These are phyloP conservation scores for Fermentozyma sake DNA, from an alignment of 1,139 yeast species.

Conservation along the genomic window DNA sequence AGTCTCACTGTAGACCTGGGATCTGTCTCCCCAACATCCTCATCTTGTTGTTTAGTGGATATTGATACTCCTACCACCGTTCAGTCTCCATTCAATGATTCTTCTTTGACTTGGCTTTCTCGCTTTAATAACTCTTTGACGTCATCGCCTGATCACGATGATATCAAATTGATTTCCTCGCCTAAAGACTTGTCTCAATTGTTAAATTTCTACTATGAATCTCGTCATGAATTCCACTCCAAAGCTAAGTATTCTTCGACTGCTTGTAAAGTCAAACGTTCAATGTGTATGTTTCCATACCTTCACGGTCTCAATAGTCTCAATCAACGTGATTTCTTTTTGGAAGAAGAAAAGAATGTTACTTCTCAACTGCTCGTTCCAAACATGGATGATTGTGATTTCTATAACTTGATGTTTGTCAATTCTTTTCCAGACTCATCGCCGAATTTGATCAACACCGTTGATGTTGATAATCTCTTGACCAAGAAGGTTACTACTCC, in stretches of 20 bases:
- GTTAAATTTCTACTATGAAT: constrained; percentile 24
- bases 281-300: constrained; percentile 28
- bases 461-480: constrained; percentile 18
- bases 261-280: not conserved
- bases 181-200: constrained; percentile 16
- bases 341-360: constrained; percentile 6
- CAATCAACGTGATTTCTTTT: constrained; percentile 26
- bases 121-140: constrained; percentile 10
- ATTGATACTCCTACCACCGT: not conserved
- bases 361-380: constrained; percentile 4
- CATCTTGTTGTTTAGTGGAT: constrained; percentile 1
- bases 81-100: constrained; percentile 1
- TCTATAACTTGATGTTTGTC: constrained; percentile 18
- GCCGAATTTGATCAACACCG: constrained; percentile 18
- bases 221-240: constrained; percentile 3
- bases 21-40: constrained; percentile 2
- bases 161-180: constrained; percentile 11
- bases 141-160: constrained; percentile 7
- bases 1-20: constrained; percentile 8
- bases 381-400: constrained; percentile 2
- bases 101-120: constrained; percentile 9
- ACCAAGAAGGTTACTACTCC: no score
- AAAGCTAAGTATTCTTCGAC: not conserved
- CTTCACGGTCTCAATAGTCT: constrained; percentile 30
- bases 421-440: constrained; percentile 7